Conservation (phyloP, 2,329 filamentous ascomycete genomes). For the Immersiporthe knoxdaviesiana region DNA sequence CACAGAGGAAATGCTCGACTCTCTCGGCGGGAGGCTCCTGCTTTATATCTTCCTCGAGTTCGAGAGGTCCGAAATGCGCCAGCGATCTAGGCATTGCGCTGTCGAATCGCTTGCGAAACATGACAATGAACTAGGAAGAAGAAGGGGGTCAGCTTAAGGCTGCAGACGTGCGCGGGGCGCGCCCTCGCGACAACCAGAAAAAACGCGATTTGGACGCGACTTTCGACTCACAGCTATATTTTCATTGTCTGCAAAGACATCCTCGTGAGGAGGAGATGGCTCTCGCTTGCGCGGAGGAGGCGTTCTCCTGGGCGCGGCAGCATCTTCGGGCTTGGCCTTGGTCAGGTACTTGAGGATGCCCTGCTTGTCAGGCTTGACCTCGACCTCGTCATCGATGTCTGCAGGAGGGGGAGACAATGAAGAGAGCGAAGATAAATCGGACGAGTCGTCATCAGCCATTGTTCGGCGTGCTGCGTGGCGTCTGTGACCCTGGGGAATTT, state of each 20-base stretch:
- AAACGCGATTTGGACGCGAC: conserved; percentile 34
- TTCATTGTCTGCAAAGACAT: conserved; percentile 84
- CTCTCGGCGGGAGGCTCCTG: conserved; percentile 80
- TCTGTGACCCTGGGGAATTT: conserved; percentile 23
- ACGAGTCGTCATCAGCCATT: conserved; percentile 66
- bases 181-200: conserved; percentile 42
- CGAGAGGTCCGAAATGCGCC: conserved; percentile 89
- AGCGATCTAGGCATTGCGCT: conserved; percentile 88
- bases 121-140: conserved; percentile 85
- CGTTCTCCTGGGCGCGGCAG: conserved; percentile 54
- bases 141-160: conserved; percentile 43
- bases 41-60: conserved; percentile 85
- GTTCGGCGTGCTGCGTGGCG: conserved; percentile 32
- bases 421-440: conserved; percentile 61
- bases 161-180: conserved; percentile 49
- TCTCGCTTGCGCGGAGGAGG: conserved; percentile 77
- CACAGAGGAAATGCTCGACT: conserved; percentile 86
- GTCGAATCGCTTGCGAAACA: conserved; percentile 93
- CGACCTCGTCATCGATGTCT: conserved; percentile 57
- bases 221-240: conserved; percentile 81
- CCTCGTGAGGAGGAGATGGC: conserved; percentile 88
- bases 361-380: conserved; percentile 52
- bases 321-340: conserved; percentile 40
- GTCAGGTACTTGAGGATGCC: conserved; percentile 71
- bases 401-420: conserved; percentile 51